Base-by-base conservation (phyloP, 2,329 filamentous ascomycete species). In the Exophiala mesophila region DNA sequence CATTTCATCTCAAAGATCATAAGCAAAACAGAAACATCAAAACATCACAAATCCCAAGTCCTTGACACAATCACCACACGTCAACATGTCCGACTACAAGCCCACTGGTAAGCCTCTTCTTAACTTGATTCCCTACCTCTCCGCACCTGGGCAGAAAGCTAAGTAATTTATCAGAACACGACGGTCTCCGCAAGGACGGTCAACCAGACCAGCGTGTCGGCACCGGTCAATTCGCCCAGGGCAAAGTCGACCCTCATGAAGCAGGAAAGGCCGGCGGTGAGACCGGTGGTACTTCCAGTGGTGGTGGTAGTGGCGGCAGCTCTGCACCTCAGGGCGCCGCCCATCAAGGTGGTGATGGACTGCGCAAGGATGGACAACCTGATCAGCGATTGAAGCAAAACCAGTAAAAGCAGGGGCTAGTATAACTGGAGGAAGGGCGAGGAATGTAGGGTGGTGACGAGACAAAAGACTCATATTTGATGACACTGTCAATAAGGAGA, bases 21-120 rank as follows among this genome's bases (percentile, higher is more conserved):
- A 26, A 26, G n/a, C n/a, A n/a, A n/a, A 18, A 20, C 36, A 24
- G 13, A 7, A 18, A 41, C 15, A 16, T 19, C 16, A 30, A 36
- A 37, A 39, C 23, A 13, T 20, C 36, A 35, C 23, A 26, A 26
- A 42, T 38, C 17, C 23, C 36, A 16, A 12, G 33, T 3, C 23
- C 29, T 32, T 20, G 35, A 19, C 30, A 28, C 18, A 17, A 49
- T 28, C 24, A 38, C 30, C 9, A 32, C 17, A 36, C n/a, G n/a
- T 21, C 43, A 49, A n/a, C 44, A 53, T 53, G 50, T 50, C 49
- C 41, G 45, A 54, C 47, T 54, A 53, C 47, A 50, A 54, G 47
- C 52, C 52, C 23, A 50, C 49, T 26, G 50, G 50, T 53, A 48
- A 13, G 42, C 16, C 4, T 24, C 13, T 34, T 19, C 3, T 12